Evolutionary conservation across 352 stramenopile genomes (phyloP), one percentile per base, ranked within the genome.

Genomic region (Phytophthora pseudosyringae): DNA sequence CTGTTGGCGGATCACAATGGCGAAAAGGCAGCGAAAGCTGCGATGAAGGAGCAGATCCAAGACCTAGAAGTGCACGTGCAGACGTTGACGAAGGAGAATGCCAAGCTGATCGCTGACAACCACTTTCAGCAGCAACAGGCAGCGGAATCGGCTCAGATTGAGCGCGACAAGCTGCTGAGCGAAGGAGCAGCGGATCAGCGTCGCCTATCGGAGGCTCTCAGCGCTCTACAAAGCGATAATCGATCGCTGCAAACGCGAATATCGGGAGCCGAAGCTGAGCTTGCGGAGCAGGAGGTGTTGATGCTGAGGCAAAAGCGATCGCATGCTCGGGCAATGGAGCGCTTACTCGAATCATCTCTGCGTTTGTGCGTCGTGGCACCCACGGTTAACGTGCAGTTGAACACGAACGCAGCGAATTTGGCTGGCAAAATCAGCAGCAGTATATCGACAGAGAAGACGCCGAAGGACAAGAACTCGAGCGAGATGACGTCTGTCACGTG

Each of bases 291-390:
- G 3, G 45, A 54, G 15, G 46, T 49, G 1, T 28, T 80, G 13
- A 44, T 80, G 21, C 38, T 50, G 16, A 67, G 60, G n/a, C 59
- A 82, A 36, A 72, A 78, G 13, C 44, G 39, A 32, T 57, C 66
- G 5, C 76, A 88, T 28, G 54, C 63, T 3, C 45, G 50, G 26
- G 52, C 74, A 3, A 41, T 90, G 15, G 70, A 82, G 33, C 66
- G 72, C 8, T 67, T 78, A 0, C 15, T 88, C 15, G 73, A 88
- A 13, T 80, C 76, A 0, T 55, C 76, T 8, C 73, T 95, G 15
- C 80, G 87, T 2, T 68, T 95, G 3, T 95, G 85, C 35, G 79
- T 94, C 3, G 83, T 95, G 12, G 87, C 87, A n/a, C 87, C 85
- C 2, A 95, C 85, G 0, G 85, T 94, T 7, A 94, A n/a, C n/a